Evolutionary conservation across 179 eudicot species (phyloP).

Genomic region (Heliamphora pulchella): DNA sequence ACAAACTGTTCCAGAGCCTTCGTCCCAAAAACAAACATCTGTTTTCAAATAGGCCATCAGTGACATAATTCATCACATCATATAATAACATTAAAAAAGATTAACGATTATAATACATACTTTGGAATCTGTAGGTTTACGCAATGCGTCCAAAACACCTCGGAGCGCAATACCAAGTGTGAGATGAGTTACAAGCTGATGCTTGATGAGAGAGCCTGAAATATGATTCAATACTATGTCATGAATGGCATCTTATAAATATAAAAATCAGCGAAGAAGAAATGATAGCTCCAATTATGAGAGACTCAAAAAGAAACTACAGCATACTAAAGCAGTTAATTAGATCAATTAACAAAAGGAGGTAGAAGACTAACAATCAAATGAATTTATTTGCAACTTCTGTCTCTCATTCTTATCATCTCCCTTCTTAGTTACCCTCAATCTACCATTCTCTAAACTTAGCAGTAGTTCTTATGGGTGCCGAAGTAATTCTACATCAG

Average conservation of each 20-base stretch:
- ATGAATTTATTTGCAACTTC: neutral
- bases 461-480: neutral
- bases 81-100: neutral
- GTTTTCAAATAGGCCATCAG: constrained; percentile 20
- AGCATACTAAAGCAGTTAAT: neutral
- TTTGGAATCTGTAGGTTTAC: constrained; percentile 88
- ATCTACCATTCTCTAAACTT: no score
- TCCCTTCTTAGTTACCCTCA: no score
- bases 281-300: neutral
- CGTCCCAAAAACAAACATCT: constrained; percentile 94
- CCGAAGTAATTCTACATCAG: neutral
- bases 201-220: constrained; percentile 84
- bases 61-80: neutral
- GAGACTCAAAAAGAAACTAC: neutral
- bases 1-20: constrained; percentile 84
- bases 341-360: neutral
- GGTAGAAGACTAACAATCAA: no score
- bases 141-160: constrained; percentile 78
- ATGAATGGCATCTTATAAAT: neutral
- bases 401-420: no score
- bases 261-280: neutral
- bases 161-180: constrained; percentile 92
- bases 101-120: constrained; percentile 30
- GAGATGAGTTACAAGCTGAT: constrained; percentile 86
- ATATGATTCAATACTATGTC: constrained; percentile 13